These are phyloP conservation scores for Hypoxylon sp. DNA, from an alignment of 2,329 filamentous ascomycete species.

Conservation along the genomic window DNA sequence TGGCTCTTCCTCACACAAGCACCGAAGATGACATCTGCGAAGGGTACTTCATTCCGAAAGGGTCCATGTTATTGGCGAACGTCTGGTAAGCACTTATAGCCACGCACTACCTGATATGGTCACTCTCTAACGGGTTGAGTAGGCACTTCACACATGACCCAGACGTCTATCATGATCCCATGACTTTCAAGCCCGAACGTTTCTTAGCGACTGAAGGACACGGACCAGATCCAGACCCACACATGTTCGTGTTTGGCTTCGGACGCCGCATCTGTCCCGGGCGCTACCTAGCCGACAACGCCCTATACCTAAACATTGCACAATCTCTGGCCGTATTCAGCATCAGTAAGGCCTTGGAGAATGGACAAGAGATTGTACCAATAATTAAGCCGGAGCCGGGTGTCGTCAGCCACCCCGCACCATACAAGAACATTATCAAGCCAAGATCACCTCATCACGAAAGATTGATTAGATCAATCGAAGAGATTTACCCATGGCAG, in stretches of 20 bases:
- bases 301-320: slow-evolving; percentile 56
- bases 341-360: slow-evolving; percentile 57
- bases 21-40: slow-evolving; percentile 23
- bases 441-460: slow-evolving; percentile 50
- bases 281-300: slow-evolving; percentile 52
- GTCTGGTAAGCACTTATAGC: slow-evolving; percentile 15
- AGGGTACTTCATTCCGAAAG: slow-evolving; percentile 30
- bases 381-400: slow-evolving; percentile 40
- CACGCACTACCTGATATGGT: neutral
- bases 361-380: slow-evolving; percentile 54
- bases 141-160: slow-evolving; percentile 31
- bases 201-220: slow-evolving; percentile 49
- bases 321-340: slow-evolving; percentile 64
- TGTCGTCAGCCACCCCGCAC: slow-evolving; percentile 47
- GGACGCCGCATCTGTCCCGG: slow-evolving; percentile 58
- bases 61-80: slow-evolving; percentile 22
- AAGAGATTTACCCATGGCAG: slow-evolving; percentile 45
- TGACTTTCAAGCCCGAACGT: slow-evolving; percentile 17
- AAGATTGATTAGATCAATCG: slow-evolving; percentile 47
- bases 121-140: neutral
- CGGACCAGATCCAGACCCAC: slow-evolving; percentile 53
- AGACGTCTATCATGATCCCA: slow-evolving; percentile 15
- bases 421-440: slow-evolving; percentile 46
- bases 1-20: slow-evolving; percentile 55
- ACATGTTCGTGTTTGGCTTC: slow-evolving; percentile 54